Evolutionary conservation across 2,329 filamentous ascomycete genomes (phyloP).

Genomic region (Epichloe coenophiala): DNA sequence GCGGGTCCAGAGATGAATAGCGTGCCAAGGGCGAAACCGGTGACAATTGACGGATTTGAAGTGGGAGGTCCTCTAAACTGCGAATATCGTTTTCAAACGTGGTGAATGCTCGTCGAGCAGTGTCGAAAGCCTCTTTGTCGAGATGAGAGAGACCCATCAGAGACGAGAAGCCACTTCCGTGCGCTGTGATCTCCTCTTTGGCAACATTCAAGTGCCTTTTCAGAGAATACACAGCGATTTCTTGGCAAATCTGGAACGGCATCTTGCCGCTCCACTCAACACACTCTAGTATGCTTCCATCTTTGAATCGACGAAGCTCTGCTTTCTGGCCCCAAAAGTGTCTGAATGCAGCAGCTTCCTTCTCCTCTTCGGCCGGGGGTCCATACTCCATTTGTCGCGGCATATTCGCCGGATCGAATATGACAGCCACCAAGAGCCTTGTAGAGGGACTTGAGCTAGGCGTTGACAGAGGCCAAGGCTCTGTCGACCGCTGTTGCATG

Average conservation of each 20-base stretch:
- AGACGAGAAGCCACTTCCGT: slow-evolving; percentile 36
- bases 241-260: slow-evolving; percentile 55
- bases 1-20: slow-evolving; percentile 47
- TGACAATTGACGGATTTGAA: slow-evolving; percentile 72
- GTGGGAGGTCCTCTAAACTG: slow-evolving; percentile 65
- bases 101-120: slow-evolving; percentile 55
- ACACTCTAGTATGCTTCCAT: slow-evolving; percentile 86
- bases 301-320: slow-evolving; percentile 86
- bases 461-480: slow-evolving; percentile 17
- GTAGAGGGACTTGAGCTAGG: slow-evolving; percentile 12
- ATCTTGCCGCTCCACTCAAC: slow-evolving; percentile 65
- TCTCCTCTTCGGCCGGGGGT: slow-evolving; percentile 72
- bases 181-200: slow-evolving; percentile 37
- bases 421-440: slow-evolving; percentile 48
- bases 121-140: slow-evolving; percentile 49
- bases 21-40: slow-evolving; percentile 60
- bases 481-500: slow-evolving; percentile 28
- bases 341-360: slow-evolving; percentile 67
- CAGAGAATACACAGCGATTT: slow-evolving; percentile 64
- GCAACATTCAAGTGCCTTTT: slow-evolving; percentile 52
- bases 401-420: slow-evolving; percentile 60
- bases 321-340: slow-evolving; percentile 92
- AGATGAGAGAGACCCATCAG: slow-evolving; percentile 32
- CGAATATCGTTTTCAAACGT: slow-evolving; percentile 66
- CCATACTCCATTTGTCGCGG: slow-evolving; percentile 75